These are phyloP conservation scores for Apiospora sp. DNA, from an alignment of 2,329 filamentous ascomycete species.

Conservation along the genomic window DNA sequence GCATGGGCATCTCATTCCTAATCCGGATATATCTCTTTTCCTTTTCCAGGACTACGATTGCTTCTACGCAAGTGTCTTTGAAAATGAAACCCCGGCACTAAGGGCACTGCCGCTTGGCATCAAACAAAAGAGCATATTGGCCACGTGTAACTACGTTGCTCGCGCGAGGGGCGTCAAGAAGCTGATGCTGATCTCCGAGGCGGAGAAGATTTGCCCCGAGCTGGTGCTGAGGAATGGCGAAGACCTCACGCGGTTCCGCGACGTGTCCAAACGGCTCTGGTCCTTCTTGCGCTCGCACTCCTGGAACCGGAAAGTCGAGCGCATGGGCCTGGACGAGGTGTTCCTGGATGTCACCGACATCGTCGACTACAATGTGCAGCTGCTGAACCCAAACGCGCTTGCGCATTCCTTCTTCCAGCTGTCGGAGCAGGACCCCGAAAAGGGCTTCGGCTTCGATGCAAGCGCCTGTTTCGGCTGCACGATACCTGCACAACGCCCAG, in stretches of 20 bases:
- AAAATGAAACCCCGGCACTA: conserved; percentile 78
- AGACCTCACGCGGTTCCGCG: conserved; percentile 83
- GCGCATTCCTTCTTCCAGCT: conserved; percentile 81
- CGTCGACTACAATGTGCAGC: conserved; percentile 78
- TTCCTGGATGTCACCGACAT: conserved; percentile 87
- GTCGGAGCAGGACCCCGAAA: conserved; percentile 73
- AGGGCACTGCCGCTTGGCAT: conserved; percentile 80
- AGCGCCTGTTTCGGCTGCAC: conserved; percentile 70
- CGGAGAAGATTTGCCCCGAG: conserved; percentile 81
- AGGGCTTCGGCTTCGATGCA: conserved; percentile 84
- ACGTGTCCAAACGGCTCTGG: conserved; percentile 85
- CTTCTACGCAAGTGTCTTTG: conserved; percentile 93
- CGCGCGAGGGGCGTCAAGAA: conserved; percentile 78
- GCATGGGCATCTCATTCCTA: not conserved
- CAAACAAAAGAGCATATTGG: conserved; percentile 91
- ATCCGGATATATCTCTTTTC: conserved; percentile 22
- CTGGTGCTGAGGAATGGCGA: conserved; percentile 87
- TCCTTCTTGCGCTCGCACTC: conserved; percentile 74
- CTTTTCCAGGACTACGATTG: conserved; percentile 76
- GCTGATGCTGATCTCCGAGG: conserved; percentile 85
- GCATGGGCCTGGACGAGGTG: conserved; percentile 91
- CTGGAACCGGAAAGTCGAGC: conserved; percentile 81
- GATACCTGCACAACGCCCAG: conserved; percentile 32
- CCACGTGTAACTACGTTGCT: conserved; percentile 94
- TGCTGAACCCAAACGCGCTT: conserved; percentile 73